A percentile compares a stretch with the other conserved stretches of the same genome.
Evolutionary conservation across 306 rosid species (phyloP).

Genomic region (Ormosia emarginata): DNA sequence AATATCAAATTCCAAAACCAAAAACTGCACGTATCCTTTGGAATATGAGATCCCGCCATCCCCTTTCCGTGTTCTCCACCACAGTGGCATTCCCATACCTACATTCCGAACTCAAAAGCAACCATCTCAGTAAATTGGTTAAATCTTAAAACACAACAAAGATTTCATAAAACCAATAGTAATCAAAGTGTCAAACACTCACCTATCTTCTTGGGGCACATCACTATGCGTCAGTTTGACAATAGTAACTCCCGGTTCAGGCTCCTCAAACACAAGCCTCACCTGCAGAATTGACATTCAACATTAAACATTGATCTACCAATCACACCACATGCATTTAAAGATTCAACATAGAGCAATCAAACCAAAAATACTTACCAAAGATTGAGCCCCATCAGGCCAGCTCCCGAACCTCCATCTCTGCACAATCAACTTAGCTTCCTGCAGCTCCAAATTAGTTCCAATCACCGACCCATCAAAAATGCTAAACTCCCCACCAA

Average conservation of each 20-base stretch:
- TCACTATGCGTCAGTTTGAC: constrained; percentile 74
- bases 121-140: neutral
- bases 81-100: constrained; percentile 96
- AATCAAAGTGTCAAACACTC: neutral
- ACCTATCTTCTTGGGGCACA: constrained; percentile 95
- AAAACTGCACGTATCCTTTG: constrained; percentile 93
- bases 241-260: constrained; percentile 76
- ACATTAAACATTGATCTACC: neutral
- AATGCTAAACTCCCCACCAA: constrained; percentile 78
- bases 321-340: neutral
- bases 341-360: too few species aligned
- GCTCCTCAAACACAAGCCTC: constrained; percentile 75
- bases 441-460: constrained; percentile 73
- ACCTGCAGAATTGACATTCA: constrained; percentile 49
- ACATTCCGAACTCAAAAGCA: neutral
- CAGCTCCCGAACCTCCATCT: constrained; percentile 93
- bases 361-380: constrained; percentile 30
- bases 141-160: neutral
- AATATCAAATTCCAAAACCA: constrained; percentile 78
- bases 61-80: constrained; percentile 95
- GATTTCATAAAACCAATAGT: neutral
- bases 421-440: constrained; percentile 75
- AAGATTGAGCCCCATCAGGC: constrained; percentile 74
- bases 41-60: constrained; percentile 97
- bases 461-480: constrained; percentile 94